Evolutionary conservation across 345 rosid genomes (phyloP), one percentile per base, ranked within the genome.

Genomic region (Brassica nigra): DNA sequence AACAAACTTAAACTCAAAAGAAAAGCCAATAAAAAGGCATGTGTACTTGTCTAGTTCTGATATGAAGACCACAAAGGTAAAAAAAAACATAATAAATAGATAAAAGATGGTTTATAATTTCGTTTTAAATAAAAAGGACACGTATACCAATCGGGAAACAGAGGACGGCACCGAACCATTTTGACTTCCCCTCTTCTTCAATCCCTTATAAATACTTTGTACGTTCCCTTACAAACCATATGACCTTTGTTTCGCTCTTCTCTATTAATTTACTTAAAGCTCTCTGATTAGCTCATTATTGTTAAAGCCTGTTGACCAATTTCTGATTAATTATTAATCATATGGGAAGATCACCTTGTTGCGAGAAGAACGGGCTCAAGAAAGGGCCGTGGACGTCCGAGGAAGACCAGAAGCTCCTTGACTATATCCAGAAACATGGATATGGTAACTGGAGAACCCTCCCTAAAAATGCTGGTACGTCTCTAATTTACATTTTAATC

Each of bases 361-460:
- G 97, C 68, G 95, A 91, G 64, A 91, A 90, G 84, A 85, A 78
- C 64, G 95, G 89, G 10, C 87, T 90, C 29, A 93, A 89, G 86
- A 93, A 85, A 83, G 98, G 98, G 12, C 94, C 98, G 5, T 93
- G 98, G 98, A 93, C 94, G 3, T 82, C 89, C 12, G 98, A 93
- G 73, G 98, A 93, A 82, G 98, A 93, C 73, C 84, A 84, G 81
- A 92, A 86, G 66, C 83, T 94, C 65, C 37, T 85, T 62, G 91
- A 86, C 62, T 94, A 90, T 76, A 90, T 94, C 73, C 83, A 90
- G 5, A 85, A 85, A 76, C 92, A 94, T 80, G 98, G 98, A 2
- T 90, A 84, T 55, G 94, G 98, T 20, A 88, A 89, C 64, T 93
- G 98, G 98, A 88, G 97, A 68, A 87, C 92, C 6, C 92, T 93